These are phyloP conservation scores for Tulasnella sp. DNA, from an alignment of 768 basidiomycete species.

Conservation along the genomic window DNA sequence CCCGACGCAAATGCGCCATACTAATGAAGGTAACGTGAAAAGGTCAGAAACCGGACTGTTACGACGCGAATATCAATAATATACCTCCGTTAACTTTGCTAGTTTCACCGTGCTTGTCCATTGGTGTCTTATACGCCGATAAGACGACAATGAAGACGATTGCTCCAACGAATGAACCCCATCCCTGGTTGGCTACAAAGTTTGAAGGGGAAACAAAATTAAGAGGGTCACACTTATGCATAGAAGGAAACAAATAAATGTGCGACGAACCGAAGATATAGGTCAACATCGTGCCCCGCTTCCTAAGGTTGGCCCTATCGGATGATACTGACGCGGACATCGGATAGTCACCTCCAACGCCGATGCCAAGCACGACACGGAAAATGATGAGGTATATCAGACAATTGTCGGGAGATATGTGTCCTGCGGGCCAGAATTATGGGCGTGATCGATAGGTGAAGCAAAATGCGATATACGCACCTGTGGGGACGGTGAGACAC, in stretches of 20 bases:
- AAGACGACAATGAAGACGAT: slow-evolving; percentile 1
- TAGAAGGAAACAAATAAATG: too few relatives aligned
- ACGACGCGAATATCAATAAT: slow-evolving; percentile 20
- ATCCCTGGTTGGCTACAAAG: slow-evolving; percentile 39
- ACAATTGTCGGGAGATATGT: not conserved
- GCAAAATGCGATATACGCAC: too few relatives aligned
- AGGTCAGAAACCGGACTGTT: not conserved
- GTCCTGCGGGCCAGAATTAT: too few relatives aligned
- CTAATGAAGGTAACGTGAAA: slow-evolving; percentile 22
- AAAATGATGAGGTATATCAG: slow-evolving; percentile 32
- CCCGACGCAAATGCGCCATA: slow-evolving; percentile 68
- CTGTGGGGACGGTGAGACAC: slow-evolving; percentile 51
- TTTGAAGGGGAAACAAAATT: too few relatives aligned
- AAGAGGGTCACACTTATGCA: too few relatives aligned
- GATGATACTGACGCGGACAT: slow-evolving; percentile 42
- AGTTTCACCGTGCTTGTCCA: slow-evolving; percentile 47
- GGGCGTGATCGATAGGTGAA: too few relatives aligned
- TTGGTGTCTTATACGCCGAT: slow-evolving; percentile 29
- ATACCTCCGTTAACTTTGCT: slow-evolving; percentile 63
- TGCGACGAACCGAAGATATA: slow-evolving; percentile 49
- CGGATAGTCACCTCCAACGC: slow-evolving; percentile 72
- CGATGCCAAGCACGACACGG: slow-evolving; percentile 64
- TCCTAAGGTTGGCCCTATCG: slow-evolving; percentile 42
- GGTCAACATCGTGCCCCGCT: slow-evolving; percentile 62
- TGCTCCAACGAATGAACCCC: slow-evolving; percentile 44